phyloP scores from a whole-genome alignment of 768 basidiomycete species.

The Tulasnella sp. region DNA sequence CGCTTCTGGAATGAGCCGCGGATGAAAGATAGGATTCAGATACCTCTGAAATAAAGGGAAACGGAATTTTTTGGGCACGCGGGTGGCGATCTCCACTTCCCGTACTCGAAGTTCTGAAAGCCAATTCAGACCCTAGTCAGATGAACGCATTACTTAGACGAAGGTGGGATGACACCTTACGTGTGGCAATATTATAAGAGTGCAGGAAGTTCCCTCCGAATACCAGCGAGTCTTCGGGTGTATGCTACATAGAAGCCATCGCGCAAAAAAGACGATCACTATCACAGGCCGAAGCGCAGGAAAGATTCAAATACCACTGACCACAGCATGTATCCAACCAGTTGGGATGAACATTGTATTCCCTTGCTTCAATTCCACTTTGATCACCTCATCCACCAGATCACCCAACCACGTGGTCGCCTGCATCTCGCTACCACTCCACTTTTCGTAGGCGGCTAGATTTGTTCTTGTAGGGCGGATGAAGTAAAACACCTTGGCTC shows the following conservation, averaged over 20 bases:
- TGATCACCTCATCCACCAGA: slow-evolving; percentile 81
- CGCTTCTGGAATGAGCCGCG: background rate
- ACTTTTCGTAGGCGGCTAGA: slow-evolving; percentile 79
- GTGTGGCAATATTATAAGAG: slow-evolving; percentile 77
- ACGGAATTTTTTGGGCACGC: slow-evolving; percentile 85
- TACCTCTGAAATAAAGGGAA: slow-evolving; percentile 75
- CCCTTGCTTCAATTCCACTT: slow-evolving; percentile 61
- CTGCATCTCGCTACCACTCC: slow-evolving; percentile 89
- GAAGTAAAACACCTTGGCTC: slow-evolving; percentile 92
- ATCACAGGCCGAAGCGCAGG: background rate
- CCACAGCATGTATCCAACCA: slow-evolving; percentile 97
- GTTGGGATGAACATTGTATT: slow-evolving; percentile 93
- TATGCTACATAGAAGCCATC: slow-evolving; percentile 45
- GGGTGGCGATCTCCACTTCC: slow-evolving; percentile 84
- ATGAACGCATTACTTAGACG: background rate
- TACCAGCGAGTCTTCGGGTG: slow-evolving; percentile 83
- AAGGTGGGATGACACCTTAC: slow-evolving; percentile 38
- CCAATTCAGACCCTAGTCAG: background rate
- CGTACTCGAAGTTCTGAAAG: slow-evolving; percentile 69
- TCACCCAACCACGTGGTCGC: slow-evolving; percentile 85
- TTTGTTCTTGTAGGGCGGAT: slow-evolving; percentile 76
- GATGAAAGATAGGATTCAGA: slow-evolving; percentile 19
- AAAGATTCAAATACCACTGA: too few species aligned
- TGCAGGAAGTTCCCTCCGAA: slow-evolving; percentile 98
- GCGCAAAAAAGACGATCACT: background rate